These are phyloP conservation scores for Cardiosporidium cionae DNA, from an alignment of 169 alveolate genomes.

Conservation along the genomic window DNA sequence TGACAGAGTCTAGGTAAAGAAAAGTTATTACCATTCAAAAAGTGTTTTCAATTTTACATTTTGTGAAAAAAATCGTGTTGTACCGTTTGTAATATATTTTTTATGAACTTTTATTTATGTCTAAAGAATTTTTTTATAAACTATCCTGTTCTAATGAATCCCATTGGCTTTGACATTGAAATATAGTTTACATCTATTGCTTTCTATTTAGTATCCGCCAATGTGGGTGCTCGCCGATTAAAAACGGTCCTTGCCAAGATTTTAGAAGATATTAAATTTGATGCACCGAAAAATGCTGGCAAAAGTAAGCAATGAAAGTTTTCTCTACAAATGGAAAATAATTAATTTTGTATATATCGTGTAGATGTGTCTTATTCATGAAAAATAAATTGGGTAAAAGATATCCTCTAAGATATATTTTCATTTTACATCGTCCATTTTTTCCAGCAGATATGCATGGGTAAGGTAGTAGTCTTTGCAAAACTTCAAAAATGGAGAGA, in stretches of 20 bases:
- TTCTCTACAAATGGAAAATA: not conserved
- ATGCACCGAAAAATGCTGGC: not conserved
- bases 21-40: no score
- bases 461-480: not conserved
- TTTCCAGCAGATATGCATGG: not conserved
- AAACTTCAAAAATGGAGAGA: not conserved
- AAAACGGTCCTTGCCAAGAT: conserved; percentile 17
- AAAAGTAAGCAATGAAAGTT: not conserved
- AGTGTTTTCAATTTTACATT: no score
- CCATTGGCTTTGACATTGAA: no score
- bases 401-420: not conserved
- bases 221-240: conserved; percentile 27
- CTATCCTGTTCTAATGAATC: no score
- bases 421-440: not conserved
- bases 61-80: no score
- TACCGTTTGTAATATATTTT: no score
- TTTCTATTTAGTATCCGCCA: conserved; percentile 18
- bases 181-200: no score
- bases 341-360: not conserved
- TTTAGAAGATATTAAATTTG: conserved; percentile 15
- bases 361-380: not conserved
- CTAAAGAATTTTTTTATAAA: no score
- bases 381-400: not conserved
- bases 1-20: no score
- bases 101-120: no score